These are phyloP conservation scores for Pichia pseudocactophila DNA, from an alignment of 805 yeast genomes.

Conservation along the genomic window DNA sequence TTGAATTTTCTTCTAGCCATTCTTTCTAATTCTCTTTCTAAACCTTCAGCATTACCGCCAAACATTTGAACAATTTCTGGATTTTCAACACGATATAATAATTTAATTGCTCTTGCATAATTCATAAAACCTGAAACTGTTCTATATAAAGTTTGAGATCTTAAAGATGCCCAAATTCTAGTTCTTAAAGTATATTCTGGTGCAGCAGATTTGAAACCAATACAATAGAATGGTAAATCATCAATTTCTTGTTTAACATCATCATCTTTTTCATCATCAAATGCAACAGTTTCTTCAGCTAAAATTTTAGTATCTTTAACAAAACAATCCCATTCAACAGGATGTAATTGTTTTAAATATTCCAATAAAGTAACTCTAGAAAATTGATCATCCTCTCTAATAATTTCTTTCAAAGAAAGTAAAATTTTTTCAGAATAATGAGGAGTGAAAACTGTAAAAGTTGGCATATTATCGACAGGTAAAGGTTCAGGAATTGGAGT, in stretches of 20 bases:
- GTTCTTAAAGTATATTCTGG: conserved; percentile 95
- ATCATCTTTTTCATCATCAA: conserved; percentile 53
- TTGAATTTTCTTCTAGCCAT: conserved; percentile 82
- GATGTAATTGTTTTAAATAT: conserved; percentile 89
- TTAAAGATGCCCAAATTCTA: conserved; percentile 95
- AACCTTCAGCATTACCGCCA: conserved; percentile 96
- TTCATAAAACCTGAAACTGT: conserved; percentile 98
- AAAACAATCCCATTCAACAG: conserved; percentile 96
- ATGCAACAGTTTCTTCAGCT: conserved; percentile 90
- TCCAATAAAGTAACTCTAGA: conserved; percentile 91
- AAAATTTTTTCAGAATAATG: conserved; percentile 94
- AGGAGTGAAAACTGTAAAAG: conserved; percentile 93
- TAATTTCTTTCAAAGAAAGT: conserved; percentile 88
- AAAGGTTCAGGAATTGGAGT: conserved; percentile 98
- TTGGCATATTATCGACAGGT: conserved; percentile 99
- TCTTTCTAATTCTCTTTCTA: conserved; percentile 86
- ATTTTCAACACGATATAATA: conserved; percentile 88
- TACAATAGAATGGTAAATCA: conserved; percentile 89
- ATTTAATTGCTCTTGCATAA: conserved; percentile 90
- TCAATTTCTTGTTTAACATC: conserved; percentile 76
- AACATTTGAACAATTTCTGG: conserved; percentile 95
- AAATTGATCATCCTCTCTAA: conserved; percentile 94
- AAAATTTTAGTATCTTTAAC: conserved; percentile 92
- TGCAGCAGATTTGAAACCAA: conserved; percentile 96
- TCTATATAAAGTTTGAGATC: conserved; percentile 94